Base-by-base conservation (phyloP, 345 rosid species). In the Camelina laxa region DNA sequence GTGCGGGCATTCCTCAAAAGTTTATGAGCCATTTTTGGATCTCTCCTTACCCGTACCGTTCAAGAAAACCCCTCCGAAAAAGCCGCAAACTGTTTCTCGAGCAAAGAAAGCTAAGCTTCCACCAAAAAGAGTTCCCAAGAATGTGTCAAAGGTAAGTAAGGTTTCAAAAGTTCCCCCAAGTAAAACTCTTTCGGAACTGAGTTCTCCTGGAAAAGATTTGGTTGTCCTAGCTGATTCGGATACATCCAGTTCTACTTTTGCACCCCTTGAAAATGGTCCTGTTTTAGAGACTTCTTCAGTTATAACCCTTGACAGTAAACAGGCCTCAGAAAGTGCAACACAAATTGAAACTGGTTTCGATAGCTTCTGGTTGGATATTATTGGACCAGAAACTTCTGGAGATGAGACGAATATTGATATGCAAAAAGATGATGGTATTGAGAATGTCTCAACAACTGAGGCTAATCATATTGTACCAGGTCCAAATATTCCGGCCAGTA, bases 1-100 rank as follows among this genome's bases (percentile, higher is more conserved):
- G 60, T 96, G 98, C 60, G 93, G 93, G 49, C 89, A 91, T 79
- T 85, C 92, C 19, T 96, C 98, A 58, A 92, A 91, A 60, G 89
- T 91, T 36, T 88, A 82, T 75, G 99, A 96, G 80, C 95, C 97
- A 9, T 92, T 87, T 82, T 81, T 92, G 59, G 99, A 96, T 84
- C 97, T 96, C 60, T 96, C 99, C 27, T 87, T 96, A 71, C 84
- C 99, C 0, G 87, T 92, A 72, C 97, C 98, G 2, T 88, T 87
- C 49, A 96, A 92, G 85, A 91, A 89, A 79, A 80, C 86, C 51
- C 83, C 91, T 71, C 76, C 84, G 17, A 92, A 82, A 71, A 88
- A 82, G 77, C 74, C 35, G 60, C 91, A 81, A 82, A 72, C 84
- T 30, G 58, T 74, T 54, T 68, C 93, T 74, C 92, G 84, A 71